Evolutionary conservation across 352 stramenopile genomes (phyloP), one percentile per base, ranked within the genome.

Genomic region (Thalassiosira delicatula): DNA sequence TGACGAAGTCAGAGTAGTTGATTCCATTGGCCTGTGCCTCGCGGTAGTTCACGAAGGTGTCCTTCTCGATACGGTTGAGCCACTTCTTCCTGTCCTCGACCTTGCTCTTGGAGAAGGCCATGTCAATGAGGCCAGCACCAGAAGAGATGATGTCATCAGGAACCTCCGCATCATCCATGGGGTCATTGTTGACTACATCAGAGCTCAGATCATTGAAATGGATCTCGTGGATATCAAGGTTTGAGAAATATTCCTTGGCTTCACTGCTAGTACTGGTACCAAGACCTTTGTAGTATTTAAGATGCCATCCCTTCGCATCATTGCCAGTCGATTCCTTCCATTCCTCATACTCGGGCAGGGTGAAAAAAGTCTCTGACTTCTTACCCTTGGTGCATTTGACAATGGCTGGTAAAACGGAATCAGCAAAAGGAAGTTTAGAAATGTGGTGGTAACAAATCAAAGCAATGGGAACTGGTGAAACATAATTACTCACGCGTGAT

Each of bases 231-330:
- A 94, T 94, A 40, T 95, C 90, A 32, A 99, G 78, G 62, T 98
- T 95, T 7, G 92, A 93, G 83, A 99, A 99, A 86, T 99, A 99
- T 81, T 98, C 96, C 51, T 98, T 98, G 19, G 97, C 98, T 65
- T 98, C 97, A 27, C 81, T 83, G 35, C 79, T 89, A 9, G 97
- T 99, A 68, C 95, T 98, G 3, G 98, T 99, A 71, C 98, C 98
- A 8, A 99, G 92, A 89, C 98, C 98, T 81, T 99, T 99, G 92
- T 99, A 99, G 90, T 99, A 99, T 72, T 99, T 99, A 84, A 99
- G 98, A 9, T 86, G 95, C 92, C 94, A 99, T 69, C 97, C 94
- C 68, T 98, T 97, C 3, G 75, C 91, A 76, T 95, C 84, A 63
- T 93, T 80, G 44, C 83, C 84, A 23, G 94, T 95, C 35, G 67